Conservation (phyloP, 208 protist species). For the Wallacemonas sp. region DNA sequence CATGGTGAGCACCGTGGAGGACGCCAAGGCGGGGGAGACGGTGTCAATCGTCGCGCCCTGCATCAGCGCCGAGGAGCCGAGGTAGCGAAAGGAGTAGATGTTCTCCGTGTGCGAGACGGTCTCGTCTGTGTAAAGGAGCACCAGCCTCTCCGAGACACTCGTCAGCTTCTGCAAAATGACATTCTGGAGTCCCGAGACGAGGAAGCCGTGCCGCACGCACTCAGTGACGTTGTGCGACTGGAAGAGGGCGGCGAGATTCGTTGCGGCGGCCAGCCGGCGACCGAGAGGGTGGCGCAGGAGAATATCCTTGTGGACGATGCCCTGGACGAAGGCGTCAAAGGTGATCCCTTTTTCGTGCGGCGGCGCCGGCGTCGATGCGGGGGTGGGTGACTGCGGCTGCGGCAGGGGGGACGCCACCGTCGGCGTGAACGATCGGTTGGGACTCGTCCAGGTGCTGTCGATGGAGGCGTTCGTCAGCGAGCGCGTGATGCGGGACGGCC, state of each 20-base stretch:
- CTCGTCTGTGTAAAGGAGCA: slow-evolving; percentile 69
- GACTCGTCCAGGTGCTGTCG: background rate
- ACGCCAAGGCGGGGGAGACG: slow-evolving; percentile 27
- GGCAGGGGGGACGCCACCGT: background rate
- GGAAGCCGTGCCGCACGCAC: slow-evolving; percentile 78
- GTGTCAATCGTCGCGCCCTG: slow-evolving; percentile 39
- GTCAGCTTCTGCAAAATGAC: slow-evolving; percentile 64
- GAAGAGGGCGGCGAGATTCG: slow-evolving; percentile 75
- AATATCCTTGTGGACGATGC: slow-evolving; percentile 76
- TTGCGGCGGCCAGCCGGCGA: slow-evolving; percentile 69
- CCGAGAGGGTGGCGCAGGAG: slow-evolving; percentile 83
- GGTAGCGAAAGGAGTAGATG: slow-evolving; percentile 85
- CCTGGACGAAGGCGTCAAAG: slow-evolving; percentile 84
- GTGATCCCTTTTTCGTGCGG: slow-evolving; percentile 45
- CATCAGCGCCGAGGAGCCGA: slow-evolving; percentile 48
- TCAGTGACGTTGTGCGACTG: slow-evolving; percentile 75
- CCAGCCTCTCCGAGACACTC: slow-evolving; percentile 47
- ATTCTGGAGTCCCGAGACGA: slow-evolving; percentile 66
- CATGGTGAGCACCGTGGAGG: slow-evolving; percentile 3
- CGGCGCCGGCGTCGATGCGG: background rate
- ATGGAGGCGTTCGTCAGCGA: background rate
- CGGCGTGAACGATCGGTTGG: slow-evolving; percentile 2
- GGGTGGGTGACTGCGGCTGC: background rate
- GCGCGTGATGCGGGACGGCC: background rate
- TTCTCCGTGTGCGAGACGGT: slow-evolving; percentile 64